Evolutionary conservation across 208 protist species (phyloP).

Genomic region (Trichomonas gallinae): DNA sequence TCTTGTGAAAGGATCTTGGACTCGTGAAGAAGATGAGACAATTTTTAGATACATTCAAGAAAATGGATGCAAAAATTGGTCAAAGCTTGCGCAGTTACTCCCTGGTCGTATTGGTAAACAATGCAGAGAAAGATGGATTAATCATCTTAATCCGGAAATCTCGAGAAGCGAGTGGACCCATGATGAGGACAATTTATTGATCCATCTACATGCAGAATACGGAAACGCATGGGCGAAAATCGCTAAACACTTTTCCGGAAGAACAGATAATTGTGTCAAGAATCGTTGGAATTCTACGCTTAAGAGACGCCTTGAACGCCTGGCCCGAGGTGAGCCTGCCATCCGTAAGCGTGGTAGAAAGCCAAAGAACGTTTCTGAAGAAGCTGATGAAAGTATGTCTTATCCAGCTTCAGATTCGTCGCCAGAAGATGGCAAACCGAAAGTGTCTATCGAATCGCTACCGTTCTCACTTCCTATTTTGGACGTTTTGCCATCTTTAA

Average conservation of each 20-base stretch:
- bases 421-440: too few relatives aligned
- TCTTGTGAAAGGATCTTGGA: conserved; percentile 98
- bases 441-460: too few relatives aligned
- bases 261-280: conserved; percentile 45
- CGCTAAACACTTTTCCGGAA: background rate
- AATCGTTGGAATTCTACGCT: conserved; percentile 46
- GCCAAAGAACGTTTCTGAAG: background rate
- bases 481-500: too few relatives aligned
- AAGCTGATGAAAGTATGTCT: background rate
- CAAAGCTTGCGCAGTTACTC: background rate
- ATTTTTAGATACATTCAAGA: conserved; percentile 67
- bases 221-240: background rate
- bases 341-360: background rate
- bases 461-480: too few relatives aligned
- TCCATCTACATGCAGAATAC: background rate
- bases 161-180: conserved; percentile 35
- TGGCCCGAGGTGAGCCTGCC: background rate
- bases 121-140: background rate
- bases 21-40: conserved; percentile 91
- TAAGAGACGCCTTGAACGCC: background rate
- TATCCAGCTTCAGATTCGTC: too few relatives aligned
- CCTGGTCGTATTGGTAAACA: background rate
- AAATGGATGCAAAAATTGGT: conserved; percentile 37
- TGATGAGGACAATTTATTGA: conserved; percentile 35
- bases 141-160: conserved; percentile 20